phyloP scores from a whole-genome alignment of 305 asterid genomes.

The Vinca major region DNA sequence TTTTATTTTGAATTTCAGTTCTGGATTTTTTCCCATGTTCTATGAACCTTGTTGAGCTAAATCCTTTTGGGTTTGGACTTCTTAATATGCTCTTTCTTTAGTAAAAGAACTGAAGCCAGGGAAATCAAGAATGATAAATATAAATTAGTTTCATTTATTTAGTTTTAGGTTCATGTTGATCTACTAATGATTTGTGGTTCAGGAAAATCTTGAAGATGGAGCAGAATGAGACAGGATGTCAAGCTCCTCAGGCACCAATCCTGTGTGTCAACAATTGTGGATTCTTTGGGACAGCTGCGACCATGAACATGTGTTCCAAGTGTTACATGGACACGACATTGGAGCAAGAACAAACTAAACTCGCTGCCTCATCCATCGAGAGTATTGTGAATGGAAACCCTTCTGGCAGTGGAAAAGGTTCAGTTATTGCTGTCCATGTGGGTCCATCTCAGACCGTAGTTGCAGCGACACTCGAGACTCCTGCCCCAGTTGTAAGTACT shows the following conservation, averaged over 20 bases:
- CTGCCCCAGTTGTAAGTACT: neutral
- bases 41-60: too few species aligned
- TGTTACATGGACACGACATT: slow-evolving; percentile 9
- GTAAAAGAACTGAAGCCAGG: neutral
- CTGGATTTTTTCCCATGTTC: too few species aligned
- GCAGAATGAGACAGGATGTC: slow-evolving; percentile 8
- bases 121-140: neutral
- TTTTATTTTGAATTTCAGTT: too few species aligned
- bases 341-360: slow-evolving; percentile 6
- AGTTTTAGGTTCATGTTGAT: neutral
- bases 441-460: neutral
- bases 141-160: neutral
- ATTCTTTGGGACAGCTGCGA: slow-evolving; percentile 10
- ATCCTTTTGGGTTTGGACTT: too few species aligned
- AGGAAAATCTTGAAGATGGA: slow-evolving; percentile 2
- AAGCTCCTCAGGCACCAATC: slow-evolving; percentile 5
- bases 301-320: slow-evolving; percentile 14
- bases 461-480: neutral
- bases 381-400: slow-evolving; percentile 3
- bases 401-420: neutral
- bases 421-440: neutral
- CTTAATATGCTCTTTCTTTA: too few species aligned
- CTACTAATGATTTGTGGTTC: neutral
- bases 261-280: slow-evolving; percentile 10
- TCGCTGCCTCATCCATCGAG: slow-evolving; percentile 11